Evolutionary conservation across 768 basidiomycete genomes (phyloP), one percentile per base, ranked within the genome.

Genomic region (Lentinula detonsa): DNA sequence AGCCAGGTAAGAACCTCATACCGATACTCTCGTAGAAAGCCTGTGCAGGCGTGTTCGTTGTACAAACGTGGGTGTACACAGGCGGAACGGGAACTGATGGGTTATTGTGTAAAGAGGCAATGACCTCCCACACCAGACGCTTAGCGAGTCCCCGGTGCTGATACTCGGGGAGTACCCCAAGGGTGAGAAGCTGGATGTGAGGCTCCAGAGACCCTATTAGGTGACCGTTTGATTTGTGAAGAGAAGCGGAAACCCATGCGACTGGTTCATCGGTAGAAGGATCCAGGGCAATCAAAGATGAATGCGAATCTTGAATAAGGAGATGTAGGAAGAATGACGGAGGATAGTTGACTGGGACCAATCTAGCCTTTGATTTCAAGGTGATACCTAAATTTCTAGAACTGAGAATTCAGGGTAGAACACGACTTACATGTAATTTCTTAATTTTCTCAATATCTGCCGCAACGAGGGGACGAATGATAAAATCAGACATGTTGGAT

Each of bases 171-270:
- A 76, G 73, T 15, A 84, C 80, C 37, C 82, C 81, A 2, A 84
- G 77, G 1, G 81, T 81, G 35, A 82, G 78, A 62, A 84, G 78
- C 66, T 82, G 78, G 21, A 84, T 67, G 62, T 72, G 74, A 50
- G 74, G 70, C 35, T 65, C 68, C 31, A 35, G 57, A 60, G 65
- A 54, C 66, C 64, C 52, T 63, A 52, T 55, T 39, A 34, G 65
- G 59, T 54, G 51, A 61, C 33, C 9, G 5, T 39, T 54, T 65
- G 60, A 63, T 68, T 61, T 62, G 48, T 67, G 73, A 21, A 73
- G 62, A 50, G 69, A 75, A 5, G 78, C 79, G 10, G 80, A 81
- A 52, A 80, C 69, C 63, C 81, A 82, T 42, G 72, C 81, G 56
- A 81, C 67, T 18, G 76, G 76, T 10, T 61, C 61, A 16, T 57